phyloP scores from a whole-genome alignment of 768 basidiomycete genomes.

The Floccularia luteovirens region DNA sequence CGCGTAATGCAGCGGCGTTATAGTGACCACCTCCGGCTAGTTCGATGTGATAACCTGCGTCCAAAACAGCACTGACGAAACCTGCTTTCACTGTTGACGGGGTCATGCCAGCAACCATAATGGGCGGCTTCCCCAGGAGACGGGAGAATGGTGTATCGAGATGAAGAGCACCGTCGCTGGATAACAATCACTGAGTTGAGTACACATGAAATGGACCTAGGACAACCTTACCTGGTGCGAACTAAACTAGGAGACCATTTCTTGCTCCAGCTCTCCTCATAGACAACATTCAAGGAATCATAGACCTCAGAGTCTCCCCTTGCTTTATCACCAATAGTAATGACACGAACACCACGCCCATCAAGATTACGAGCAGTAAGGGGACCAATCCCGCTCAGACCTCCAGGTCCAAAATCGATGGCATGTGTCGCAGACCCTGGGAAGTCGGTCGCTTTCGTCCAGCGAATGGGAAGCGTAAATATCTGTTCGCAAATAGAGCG shows the following conservation, averaged over 20 bases:
- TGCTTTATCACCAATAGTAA: slow-evolving; percentile 86
- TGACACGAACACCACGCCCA: slow-evolving; percentile 86
- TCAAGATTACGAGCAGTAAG: slow-evolving; percentile 87
- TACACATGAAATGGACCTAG: slow-evolving; percentile 6
- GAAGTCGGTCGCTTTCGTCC: slow-evolving; percentile 87
- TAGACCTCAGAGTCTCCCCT: slow-evolving; percentile 73
- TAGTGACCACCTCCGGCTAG: slow-evolving; percentile 98
- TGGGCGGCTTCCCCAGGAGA: slow-evolving; percentile 90
- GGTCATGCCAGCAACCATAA: slow-evolving; percentile 99
- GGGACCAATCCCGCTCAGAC: slow-evolving; percentile 86
- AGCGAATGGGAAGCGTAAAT: slow-evolving; percentile 87
- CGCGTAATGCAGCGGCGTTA: slow-evolving; percentile 79
- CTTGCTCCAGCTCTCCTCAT: slow-evolving; percentile 89
- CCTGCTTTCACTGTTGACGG: slow-evolving; percentile 94
- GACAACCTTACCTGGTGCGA: slow-evolving; percentile 67
- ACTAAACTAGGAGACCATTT: slow-evolving; percentile 81
- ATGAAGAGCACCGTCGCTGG: slow-evolving; percentile 86
- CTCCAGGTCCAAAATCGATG: slow-evolving; percentile 95
- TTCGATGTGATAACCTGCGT: slow-evolving; percentile 94
- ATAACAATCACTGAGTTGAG: too few species aligned
- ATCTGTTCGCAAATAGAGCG: slow-evolving; percentile 90
- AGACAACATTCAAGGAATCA: slow-evolving; percentile 51
- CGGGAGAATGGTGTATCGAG: slow-evolving; percentile 97
- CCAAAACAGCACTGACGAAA: slow-evolving; percentile 88
- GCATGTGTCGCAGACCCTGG: slow-evolving; percentile 89